These are phyloP conservation scores for Jackrogersella multiformis DNA, from an alignment of 495 filamentous ascomycete species.

Conservation along the genomic window DNA sequence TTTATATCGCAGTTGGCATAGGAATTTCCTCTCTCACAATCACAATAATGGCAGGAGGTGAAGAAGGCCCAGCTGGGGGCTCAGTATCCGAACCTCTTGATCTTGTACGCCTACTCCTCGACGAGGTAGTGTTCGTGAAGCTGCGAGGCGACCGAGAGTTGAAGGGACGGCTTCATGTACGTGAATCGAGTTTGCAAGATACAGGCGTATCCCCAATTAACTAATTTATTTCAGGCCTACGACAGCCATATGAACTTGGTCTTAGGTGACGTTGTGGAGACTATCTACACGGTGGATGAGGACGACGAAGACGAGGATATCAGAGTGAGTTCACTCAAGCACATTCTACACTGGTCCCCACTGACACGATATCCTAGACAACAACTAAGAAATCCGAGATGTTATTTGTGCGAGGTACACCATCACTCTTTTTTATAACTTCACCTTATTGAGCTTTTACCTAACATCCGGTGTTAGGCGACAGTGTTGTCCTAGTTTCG, in stretches of 20 bases:
- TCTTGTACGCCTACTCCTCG: slow-evolving; percentile 89
- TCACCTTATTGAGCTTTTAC: not conserved
- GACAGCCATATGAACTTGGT: slow-evolving; percentile 99
- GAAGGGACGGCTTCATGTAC: slow-evolving; percentile 91
- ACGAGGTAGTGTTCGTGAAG: slow-evolving; percentile 97
- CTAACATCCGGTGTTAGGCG: slow-evolving; percentile 67
- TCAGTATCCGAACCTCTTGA: slow-evolving; percentile 89
- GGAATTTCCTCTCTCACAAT: not conserved
- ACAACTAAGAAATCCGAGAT: slow-evolving; percentile 97
- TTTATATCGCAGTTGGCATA: not conserved
- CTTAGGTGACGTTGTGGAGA: slow-evolving; percentile 96
- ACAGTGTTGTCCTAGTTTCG: slow-evolving; percentile 96
- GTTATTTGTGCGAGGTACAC: slow-evolving; percentile 96
- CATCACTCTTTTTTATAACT: not conserved
- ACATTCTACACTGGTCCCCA: not conserved
- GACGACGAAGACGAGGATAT: slow-evolving; percentile 76
- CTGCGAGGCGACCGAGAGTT: slow-evolving; percentile 93
- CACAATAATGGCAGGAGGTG: slow-evolving; percentile 72
- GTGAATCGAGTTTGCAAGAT: slow-evolving; percentile 38
- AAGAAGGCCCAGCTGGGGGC: slow-evolving; percentile 63
- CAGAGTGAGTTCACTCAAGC: slow-evolving; percentile 39
- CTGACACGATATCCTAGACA: slow-evolving; percentile 64
- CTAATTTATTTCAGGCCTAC: slow-evolving; percentile 74
- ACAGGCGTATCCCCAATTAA: not conserved
- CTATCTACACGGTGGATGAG: slow-evolving; percentile 91